Evolutionary conservation across 257 asterid genomes (phyloP).

Genomic region (Buddleja alternifolia): DNA sequence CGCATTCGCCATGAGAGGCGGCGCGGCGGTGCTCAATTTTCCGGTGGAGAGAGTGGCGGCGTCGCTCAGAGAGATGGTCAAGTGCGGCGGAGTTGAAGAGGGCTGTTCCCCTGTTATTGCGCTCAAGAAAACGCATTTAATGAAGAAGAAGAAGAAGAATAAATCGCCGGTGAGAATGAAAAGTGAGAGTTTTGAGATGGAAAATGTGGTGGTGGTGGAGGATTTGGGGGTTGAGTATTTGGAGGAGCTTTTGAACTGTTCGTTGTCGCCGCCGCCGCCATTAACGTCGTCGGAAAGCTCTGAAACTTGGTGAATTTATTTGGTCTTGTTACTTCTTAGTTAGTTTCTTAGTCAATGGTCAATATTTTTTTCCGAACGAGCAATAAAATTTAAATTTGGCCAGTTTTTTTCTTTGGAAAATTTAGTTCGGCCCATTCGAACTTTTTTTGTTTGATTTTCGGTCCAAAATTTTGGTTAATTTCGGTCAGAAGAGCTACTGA

Average conservation of each 20-base stretch:
- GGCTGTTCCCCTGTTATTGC: slow-evolving; percentile 42
- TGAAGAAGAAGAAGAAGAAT: slow-evolving; percentile 30
- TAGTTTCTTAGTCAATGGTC: too few species aligned
- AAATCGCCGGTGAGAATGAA: background rate
- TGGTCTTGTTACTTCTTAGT: too few species aligned
- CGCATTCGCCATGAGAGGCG: slow-evolving; percentile 40
- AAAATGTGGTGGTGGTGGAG: slow-evolving; percentile 15
- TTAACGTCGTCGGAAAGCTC: background rate
- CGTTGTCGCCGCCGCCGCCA: background rate
- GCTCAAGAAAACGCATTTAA: slow-evolving; percentile 35
- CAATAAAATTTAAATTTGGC: too few species aligned
- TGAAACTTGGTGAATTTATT: too few species aligned
- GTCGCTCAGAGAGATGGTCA: slow-evolving; percentile 33
- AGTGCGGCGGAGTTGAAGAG: slow-evolving; percentile 10
- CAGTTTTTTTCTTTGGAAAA: too few species aligned
- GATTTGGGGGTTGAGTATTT: background rate
- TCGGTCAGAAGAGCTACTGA: too few species aligned
- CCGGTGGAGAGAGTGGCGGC: slow-evolving; percentile 36
- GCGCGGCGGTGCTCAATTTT: slow-evolving; percentile 37
- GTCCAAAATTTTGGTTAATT: too few species aligned
- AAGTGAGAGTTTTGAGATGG: slow-evolving; percentile 29
- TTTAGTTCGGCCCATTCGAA: too few species aligned
- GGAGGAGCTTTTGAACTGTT: background rate
- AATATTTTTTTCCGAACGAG: too few species aligned
- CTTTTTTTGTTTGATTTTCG: too few species aligned